Evolutionary conservation across 306 rosid genomes (phyloP).

Genomic region (Quercus robur): DNA sequence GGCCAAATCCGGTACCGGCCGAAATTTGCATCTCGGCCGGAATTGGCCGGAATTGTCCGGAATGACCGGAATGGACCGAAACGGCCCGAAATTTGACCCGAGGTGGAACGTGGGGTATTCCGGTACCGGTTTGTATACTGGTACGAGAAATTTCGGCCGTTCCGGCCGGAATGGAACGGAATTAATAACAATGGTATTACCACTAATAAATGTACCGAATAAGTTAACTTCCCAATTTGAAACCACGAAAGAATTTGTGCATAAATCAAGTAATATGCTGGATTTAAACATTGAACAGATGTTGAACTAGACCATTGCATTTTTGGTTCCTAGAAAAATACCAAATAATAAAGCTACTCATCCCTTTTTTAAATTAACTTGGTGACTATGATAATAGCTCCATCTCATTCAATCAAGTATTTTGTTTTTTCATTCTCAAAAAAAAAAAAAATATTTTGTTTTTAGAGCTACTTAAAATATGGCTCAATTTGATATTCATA

Average conservation of each 20-base stretch:
- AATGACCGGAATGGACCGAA: no score
- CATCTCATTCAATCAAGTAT: not conserved
- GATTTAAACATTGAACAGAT: not conserved
- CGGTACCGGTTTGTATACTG: no score
- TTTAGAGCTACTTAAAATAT: constrained; percentile 1
- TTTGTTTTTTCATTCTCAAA: no score
- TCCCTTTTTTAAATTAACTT: not conserved
- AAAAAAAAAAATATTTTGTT: not conserved
- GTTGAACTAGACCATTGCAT: not conserved
- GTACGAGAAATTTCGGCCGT: no score
- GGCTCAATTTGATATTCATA: constrained; percentile 13
- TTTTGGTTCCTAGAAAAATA: not conserved
- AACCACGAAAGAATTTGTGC: not conserved
- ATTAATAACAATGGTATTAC: no score
- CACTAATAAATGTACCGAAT: not conserved
- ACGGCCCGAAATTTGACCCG: no score
- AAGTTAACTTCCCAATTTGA: not conserved
- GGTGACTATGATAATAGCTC: not conserved
- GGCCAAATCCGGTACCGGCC: no score
- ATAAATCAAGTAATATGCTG: not conserved
- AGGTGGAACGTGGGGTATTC: no score
- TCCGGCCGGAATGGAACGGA: no score
- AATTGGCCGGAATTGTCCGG: no score
- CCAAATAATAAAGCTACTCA: not conserved
- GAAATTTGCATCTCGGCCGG: no score